Evolutionary conservation across 2,329 filamentous ascomycete genomes (phyloP), one percentile per base, ranked within the genome.

Genomic region (Xylaria sp.): DNA sequence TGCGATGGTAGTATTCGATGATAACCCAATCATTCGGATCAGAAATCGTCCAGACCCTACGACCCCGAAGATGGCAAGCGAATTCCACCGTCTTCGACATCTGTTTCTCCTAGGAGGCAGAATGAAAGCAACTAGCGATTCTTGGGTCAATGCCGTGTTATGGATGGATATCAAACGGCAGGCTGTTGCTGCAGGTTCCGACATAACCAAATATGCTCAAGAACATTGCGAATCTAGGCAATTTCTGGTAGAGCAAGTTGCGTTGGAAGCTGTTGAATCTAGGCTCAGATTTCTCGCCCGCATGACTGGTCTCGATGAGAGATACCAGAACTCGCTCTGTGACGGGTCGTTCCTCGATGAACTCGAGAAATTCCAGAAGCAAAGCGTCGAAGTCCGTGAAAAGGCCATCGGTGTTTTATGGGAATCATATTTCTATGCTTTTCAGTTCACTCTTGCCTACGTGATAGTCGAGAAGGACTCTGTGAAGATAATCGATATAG

Each of bases 71-170:
- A n/a, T 13, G 10, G 7, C 20, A 26, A 48, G 1, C 3, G 26
- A 7, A 7, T 46, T 42, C 26, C 2, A 3, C 6, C 2, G 15
- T 4, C 57, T 31, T 42, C 40, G 2, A 11, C 3, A 20, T 6
- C 11, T 20, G 2, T n/a, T 46, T 9, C 26, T 48, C 20, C 4
- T 46, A 2, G 28, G 57, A 38, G 1, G 6, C 5, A 2, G 2
- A 5, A 3, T 3, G 5, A 33, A 61, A 2, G 28, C 3, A 9
- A 51, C 31, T 2, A 40, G 44, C 4, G 59, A 61, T 28, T 13
- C 59, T 13, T 61, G 59, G 59, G 17, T 51, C 6, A 61, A 61
- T 31, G 59, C 59, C 46, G 46, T 61, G 15, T 7, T 51, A 13
- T 62, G 59, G 59, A 17, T 62, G 59, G 48, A 62, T 13, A 44